Base-by-base conservation (phyloP, 2,329 filamentous ascomycete species). In the Xylariomycetidae sp. region DNA sequence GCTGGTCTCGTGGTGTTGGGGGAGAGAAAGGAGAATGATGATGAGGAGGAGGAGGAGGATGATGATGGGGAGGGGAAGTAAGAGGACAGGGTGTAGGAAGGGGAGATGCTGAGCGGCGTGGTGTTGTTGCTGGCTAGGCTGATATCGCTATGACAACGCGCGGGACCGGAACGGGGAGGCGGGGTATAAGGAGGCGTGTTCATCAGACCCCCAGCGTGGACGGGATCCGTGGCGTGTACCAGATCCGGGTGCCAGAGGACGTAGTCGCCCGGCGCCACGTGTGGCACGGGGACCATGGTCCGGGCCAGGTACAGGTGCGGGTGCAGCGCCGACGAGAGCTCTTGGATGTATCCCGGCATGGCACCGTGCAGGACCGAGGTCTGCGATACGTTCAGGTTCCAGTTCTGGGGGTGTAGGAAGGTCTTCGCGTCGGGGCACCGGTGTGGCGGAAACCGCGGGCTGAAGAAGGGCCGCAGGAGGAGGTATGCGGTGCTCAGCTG, bases 401-500 rank as follows among this genome's bases (percentile, higher is more conserved):
- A 86, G 45, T 85, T 85, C 2, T 62, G 54, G 3, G 67, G 58
- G 3, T 72, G 64, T 6, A 80, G 57, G 41, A 63, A 50, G 13
- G 27, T 37, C 15, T 20, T 33, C 12, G 27, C 25, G 4, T 12
- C 64, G 60, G 27, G 62, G 50, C 10, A 62, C 58, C 16, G 61
- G 64, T 17, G 26, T 34, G 32, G 40, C 40, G 41, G 31, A 26
- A 26, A 27, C 69, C n/a, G 60, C 0, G 76, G 67, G 15, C 72
- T 65, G 61, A 96, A 94, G 64, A 95, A 95, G 0, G 89, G 89
- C 1, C 88, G 73, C 4, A 95, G 72, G 1, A 95, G 70, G 27
- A 81, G 77, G 51, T 95, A 96, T 0, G 84, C 81, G 1, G 85
- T 92, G 1, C 85, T 79, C 38, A 86, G 74, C 42, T 74, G 72